Evolutionary conservation across 495 filamentous ascomycete species (phyloP), one percentile per base, ranked within the genome.

Genomic region (Neurospora sp.): DNA sequence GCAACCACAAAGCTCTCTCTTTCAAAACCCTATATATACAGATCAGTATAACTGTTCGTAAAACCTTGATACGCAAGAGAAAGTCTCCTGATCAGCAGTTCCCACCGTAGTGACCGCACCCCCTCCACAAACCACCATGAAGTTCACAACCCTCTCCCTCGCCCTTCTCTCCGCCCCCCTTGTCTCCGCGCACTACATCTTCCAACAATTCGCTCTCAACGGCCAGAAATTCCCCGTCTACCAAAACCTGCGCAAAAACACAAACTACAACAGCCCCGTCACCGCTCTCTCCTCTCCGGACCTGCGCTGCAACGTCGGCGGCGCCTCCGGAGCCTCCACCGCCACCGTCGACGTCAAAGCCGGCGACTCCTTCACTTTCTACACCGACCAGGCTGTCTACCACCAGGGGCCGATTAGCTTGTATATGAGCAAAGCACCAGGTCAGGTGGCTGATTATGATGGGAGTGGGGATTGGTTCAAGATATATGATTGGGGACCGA

Each of bases 251-350:
- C 84, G 88, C 35, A 81, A 81, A 70, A 87, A 88, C 81, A 84
- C 80, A 70, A 89, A 88, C 83, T 81, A 85, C 76, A 90, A 90
- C 80, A 88, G 85, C 37, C 88, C 87, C 9, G 88, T 89, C 11
- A 86, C 84, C 31, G 82, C 86, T 73, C 81, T 89, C 1, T 75
- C 85, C 5, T 86, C 84, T 10, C 81, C 77, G 7, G 86, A 89
- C 68, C 82, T 90, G 68, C 81, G 87, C 0, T 90, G 88, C 82
- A 90, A 90, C 68, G 87, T 85, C 37, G 87, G 86, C 72, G 87
- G 86, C 40, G 79, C 74, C 9, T 79, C 81, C 20, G 85, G 85
- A 12, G 75, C 78, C 31, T 81, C 75, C 73, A 88, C 87, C 0
- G 78, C 79, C n/a, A 85, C 83, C 0, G 76, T 83, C 6, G 81